Evolutionary conservation across 768 basidiomycete genomes (phyloP).

Genomic region (Kwoniella sp.): DNA sequence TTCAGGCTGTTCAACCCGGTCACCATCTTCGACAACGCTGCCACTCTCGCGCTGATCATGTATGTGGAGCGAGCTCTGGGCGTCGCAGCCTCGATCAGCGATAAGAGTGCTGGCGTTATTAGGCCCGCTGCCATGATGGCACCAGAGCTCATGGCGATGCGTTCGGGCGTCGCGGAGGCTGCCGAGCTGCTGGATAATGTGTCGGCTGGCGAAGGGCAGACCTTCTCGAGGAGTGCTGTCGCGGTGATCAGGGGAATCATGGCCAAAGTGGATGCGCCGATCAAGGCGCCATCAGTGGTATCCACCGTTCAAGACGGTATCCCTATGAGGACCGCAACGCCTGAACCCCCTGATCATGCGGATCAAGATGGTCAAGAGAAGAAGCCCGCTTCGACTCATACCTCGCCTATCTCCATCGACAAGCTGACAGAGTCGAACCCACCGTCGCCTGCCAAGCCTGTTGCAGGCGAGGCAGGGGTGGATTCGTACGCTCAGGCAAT

Average conservation of each 20-base stretch:
- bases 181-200: slow-evolving; percentile 38
- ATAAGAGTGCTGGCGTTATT: neutral
- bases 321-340: neutral
- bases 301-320: neutral
- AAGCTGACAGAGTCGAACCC: neutral
- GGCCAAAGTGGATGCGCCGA: slow-evolving; percentile 16
- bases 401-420: slow-evolving; percentile 4
- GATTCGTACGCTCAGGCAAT: too few relatives aligned
- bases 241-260: slow-evolving; percentile 31
- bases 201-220: slow-evolving; percentile 6
- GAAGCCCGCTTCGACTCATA: neutral
- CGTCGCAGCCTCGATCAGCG: too few relatives aligned
- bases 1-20: slow-evolving; percentile 32
- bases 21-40: slow-evolving; percentile 36
- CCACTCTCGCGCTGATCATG: slow-evolving; percentile 29
- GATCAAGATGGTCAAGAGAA: neutral
- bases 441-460: too few relatives aligned
- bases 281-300: slow-evolving; percentile 3
- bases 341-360: neutral
- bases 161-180: slow-evolving; percentile 28
- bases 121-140: neutral
- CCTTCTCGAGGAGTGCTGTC: slow-evolving; percentile 22
- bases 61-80: slow-evolving; percentile 26
- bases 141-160: slow-evolving; percentile 18
- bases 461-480: too few relatives aligned